A percentile compares a stretch with the other conserved stretches of the same genome.
phyloP scores from a whole-genome alignment of 2,329 filamentous ascomycete genomes.

The Mollisia scopiformis region DNA sequence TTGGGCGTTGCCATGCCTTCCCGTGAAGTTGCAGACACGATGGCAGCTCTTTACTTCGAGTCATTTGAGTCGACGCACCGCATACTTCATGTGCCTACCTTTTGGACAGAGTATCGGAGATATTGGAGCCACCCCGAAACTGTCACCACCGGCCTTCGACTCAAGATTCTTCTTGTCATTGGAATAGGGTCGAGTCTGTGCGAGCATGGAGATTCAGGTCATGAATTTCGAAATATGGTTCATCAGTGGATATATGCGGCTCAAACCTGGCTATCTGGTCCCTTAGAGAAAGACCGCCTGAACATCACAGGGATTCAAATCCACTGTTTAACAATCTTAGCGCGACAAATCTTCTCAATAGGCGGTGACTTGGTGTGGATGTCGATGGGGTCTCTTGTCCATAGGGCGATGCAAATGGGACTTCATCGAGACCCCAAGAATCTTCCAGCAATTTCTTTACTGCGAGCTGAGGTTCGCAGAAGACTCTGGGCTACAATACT shows the following conservation, averaged over 20 bases:
- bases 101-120: neutral
- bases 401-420: constrained; percentile 49
- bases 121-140: neutral
- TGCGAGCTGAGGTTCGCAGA: constrained; percentile 32
- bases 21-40: neutral
- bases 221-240: constrained; percentile 33
- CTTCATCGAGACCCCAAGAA: constrained; percentile 47
- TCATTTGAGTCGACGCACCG: neutral
- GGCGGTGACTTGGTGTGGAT: constrained; percentile 27
- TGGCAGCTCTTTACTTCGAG: neutral
- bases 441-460: constrained; percentile 39
- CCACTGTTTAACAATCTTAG: neutral
- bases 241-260: constrained; percentile 46
- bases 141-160: neutral
- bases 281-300: constrained; percentile 42
- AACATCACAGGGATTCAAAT: constrained; percentile 38
- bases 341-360: neutral
- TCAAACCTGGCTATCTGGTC: constrained; percentile 45
- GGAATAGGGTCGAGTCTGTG: neutral
- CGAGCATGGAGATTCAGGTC: constrained; percentile 4
- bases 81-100: neutral
- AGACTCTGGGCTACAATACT: constrained; percentile 51
- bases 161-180: constrained; percentile 4
- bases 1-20: neutral
- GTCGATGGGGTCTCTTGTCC: constrained; percentile 44